Conservation (phyloP, 257 asterid species). For the Petunia axillaris region DNA sequence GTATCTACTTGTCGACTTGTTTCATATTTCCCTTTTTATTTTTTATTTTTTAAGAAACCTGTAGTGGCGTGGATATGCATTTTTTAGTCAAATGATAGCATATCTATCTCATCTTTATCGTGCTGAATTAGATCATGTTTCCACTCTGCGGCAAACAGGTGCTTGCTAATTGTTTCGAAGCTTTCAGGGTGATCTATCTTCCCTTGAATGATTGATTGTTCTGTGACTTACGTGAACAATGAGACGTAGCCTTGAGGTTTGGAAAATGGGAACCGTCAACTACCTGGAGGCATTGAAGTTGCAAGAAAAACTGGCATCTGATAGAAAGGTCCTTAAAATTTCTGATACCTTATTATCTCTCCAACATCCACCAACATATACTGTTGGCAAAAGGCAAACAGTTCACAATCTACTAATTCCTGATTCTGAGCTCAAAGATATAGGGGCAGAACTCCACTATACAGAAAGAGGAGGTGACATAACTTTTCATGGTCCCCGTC, state of each 20-base stretch:
- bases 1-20: too few relatives aligned
- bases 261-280: slow-evolving; percentile 63
- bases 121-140: not conserved
- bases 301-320: slow-evolving; percentile 57
- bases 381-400: slow-evolving; percentile 68
- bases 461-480: slow-evolving; percentile 79
- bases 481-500: slow-evolving; percentile 80
- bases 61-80: not conserved
- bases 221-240: slow-evolving; percentile 16
- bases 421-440: slow-evolving; percentile 55
- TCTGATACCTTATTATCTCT: slow-evolving; percentile 55
- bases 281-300: slow-evolving; percentile 63
- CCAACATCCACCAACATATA: slow-evolving; percentile 79
- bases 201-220: not conserved
- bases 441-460: slow-evolving; percentile 69
- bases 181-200: not conserved
- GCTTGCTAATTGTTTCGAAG: not conserved
- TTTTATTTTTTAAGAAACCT: too few relatives aligned
- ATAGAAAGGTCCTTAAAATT: slow-evolving; percentile 52
- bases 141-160: not conserved
- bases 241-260: slow-evolving; percentile 52
- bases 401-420: slow-evolving; percentile 58
- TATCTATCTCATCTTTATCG: not conserved
- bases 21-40: too few relatives aligned
- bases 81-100: not conserved